phyloP scores from a whole-genome alignment of 2,329 filamentous ascomycete genomes.

The Chrysosphaeria jannelii region DNA sequence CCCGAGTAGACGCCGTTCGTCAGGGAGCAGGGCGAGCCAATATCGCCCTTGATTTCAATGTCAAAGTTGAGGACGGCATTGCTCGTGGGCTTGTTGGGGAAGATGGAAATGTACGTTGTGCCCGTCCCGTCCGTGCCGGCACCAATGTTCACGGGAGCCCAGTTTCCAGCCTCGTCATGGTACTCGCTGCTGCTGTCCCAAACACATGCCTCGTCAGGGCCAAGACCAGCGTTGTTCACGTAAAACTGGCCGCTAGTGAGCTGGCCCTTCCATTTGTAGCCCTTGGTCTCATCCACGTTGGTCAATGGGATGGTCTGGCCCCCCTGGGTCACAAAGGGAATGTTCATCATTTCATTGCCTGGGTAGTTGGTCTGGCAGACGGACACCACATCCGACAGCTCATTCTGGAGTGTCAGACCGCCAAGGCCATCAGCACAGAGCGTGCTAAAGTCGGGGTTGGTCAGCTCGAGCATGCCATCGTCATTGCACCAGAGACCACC shows the following conservation, averaged over 20 bases:
- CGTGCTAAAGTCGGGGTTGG: slow-evolving; percentile 31
- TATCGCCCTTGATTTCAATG: slow-evolving; percentile 43
- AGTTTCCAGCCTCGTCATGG: slow-evolving; percentile 41
- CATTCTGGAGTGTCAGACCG: slow-evolving; percentile 47
- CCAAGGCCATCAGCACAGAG: slow-evolving; percentile 49
- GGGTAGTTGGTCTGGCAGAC: slow-evolving; percentile 94
- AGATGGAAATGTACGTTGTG: slow-evolving; percentile 52
- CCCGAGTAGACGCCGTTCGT: slow-evolving; percentile 29
- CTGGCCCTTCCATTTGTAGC: slow-evolving; percentile 50
- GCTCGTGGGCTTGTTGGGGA: slow-evolving; percentile 57
- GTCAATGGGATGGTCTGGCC: slow-evolving; percentile 33
- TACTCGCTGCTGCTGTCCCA: slow-evolving; percentile 27
- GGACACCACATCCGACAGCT: slow-evolving; percentile 30
- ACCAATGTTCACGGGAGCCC: slow-evolving; percentile 61
- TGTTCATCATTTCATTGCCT: slow-evolving; percentile 63
- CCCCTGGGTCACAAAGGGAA: slow-evolving; percentile 35
- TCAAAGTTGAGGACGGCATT: slow-evolving; percentile 42
- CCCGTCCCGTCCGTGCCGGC: slow-evolving; percentile 36
- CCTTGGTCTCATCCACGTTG: slow-evolving; percentile 39
- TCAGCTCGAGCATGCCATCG: slow-evolving; percentile 45
- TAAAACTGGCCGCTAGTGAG: slow-evolving; percentile 86
- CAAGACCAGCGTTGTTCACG: slow-evolving; percentile 54
- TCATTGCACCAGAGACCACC: slow-evolving; percentile 61
- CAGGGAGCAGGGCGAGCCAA: slow-evolving; percentile 28
- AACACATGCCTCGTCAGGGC: slow-evolving; percentile 35